Percentiles rank a stretch among this genome's conserved stretches.
Conservation (phyloP, 371 early-diverging fungal species). For the Mortierella sp. region DNA sequence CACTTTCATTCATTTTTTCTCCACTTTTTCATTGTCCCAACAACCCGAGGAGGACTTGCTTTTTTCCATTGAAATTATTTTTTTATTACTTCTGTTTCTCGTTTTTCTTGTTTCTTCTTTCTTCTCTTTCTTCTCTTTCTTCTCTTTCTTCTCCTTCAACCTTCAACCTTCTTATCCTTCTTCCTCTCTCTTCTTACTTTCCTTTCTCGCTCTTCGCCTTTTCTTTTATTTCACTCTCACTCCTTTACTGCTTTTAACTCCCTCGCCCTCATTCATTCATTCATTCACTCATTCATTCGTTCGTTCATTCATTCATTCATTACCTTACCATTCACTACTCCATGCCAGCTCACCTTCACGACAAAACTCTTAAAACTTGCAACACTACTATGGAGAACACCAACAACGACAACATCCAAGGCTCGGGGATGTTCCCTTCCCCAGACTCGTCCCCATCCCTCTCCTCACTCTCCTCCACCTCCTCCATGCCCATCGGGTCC, state of each 20-base stretch:
- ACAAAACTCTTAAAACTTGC: neutral
- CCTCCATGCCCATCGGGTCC: neutral
- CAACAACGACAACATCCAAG: neutral
- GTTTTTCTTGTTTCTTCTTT: neutral
- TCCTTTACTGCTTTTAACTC: neutral
- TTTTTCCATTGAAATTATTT: neutral
- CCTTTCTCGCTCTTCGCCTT: neutral
- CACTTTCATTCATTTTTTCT: too few relatives aligned
- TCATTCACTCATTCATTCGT: neutral
- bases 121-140: neutral
- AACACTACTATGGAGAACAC: neutral
- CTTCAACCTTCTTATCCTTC: neutral
- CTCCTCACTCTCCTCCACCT: neutral
- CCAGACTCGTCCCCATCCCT: neutral
- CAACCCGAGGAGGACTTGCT: too few relatives aligned
- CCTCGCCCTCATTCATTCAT: neutral
- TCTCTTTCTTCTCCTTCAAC: neutral
- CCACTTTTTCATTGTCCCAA: too few relatives aligned
- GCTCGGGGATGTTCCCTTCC: constrained; percentile 6
- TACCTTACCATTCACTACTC: neutral
- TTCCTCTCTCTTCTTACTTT: neutral
- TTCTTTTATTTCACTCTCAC: neutral
- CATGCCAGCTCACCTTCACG: neutral
- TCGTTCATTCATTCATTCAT: neutral
- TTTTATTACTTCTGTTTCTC: constrained; percentile 5